Base-by-base conservation (phyloP, 345 rosid species). In the Syzygium jambos region DNA sequence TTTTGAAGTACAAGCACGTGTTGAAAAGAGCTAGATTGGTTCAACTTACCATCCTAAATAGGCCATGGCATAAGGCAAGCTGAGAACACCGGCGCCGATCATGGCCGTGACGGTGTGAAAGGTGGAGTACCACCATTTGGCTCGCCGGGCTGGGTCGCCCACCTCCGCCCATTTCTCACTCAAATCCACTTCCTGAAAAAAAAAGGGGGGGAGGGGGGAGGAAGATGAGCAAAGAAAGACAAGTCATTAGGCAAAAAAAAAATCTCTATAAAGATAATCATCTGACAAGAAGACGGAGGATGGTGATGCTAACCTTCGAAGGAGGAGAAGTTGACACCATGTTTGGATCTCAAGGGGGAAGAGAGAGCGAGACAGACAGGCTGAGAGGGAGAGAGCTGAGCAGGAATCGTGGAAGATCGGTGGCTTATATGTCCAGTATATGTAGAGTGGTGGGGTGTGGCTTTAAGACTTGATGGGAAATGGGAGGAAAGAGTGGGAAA, bases 101-200 rank as follows among this genome's bases (percentile, higher is more conserved):
- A 96, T 97, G 95, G 99, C 98, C 7, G 99, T 96, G 78, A 96
- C 98, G 9, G 92, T 87, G 93, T 96, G 99, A 88, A 97, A 97
- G 65, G 99, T 95, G 84, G 99, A 95, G 90, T 95, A 95, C 99
- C 98, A 96, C 99, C 99, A 97, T 92, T 95, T 96, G 73, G 98
- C 98, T 52, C 91, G 93, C 84, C 99, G 95, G 87, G 90, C 52
- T 2, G 93, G 91, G 82, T 94, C 95, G 77, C 63, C 93, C 78
- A 83, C 94, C 85, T 89, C 95, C 63, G 78, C 82, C 98, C 99
- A 94, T 95, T 94, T 95, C 85, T 91, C 92, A 14, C 27, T 63
- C 54, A 91, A 86, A 73, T 87, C 91, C 30, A 41, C 86, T 57
- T 63, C 53, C 53, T 55, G 57, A 85, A 87, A 77, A 34, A 43